These are phyloP conservation scores for Aphanomyces euteiches DNA, from an alignment of 352 stramenopile genomes.

Conservation along the genomic window DNA sequence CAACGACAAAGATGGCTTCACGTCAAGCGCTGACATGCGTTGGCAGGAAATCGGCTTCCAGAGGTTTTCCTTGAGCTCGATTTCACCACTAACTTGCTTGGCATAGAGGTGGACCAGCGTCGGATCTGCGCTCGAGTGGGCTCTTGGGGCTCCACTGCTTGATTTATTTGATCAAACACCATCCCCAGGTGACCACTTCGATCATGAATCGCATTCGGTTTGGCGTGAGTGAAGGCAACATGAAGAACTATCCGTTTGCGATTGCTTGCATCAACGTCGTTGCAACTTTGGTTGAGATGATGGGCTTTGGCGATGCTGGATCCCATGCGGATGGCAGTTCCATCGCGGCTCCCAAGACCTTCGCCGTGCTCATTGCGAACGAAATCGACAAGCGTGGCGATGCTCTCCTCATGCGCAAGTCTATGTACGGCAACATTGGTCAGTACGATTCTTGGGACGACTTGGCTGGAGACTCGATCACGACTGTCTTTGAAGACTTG, in stretches of 20 bases:
- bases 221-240: slow-evolving; percentile 80
- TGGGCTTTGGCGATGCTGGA: slow-evolving; percentile 73
- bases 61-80: slow-evolving; percentile 27
- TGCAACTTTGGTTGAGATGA: slow-evolving; percentile 61
- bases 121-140: slow-evolving; percentile 74
- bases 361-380: slow-evolving; percentile 62
- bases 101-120: slow-evolving; percentile 56
- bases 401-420: slow-evolving; percentile 15
- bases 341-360: slow-evolving; percentile 68
- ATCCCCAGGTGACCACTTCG: slow-evolving; percentile 49
- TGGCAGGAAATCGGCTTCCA: slow-evolving; percentile 85
- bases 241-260: slow-evolving; percentile 86
- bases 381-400: slow-evolving; percentile 33
- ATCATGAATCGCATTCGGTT: slow-evolving; percentile 72
- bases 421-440: slow-evolving; percentile 33
- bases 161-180: slow-evolving; percentile 75
- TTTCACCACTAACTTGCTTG: background rate
- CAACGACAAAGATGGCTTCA: slow-evolving; percentile 43
- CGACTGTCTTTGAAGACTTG: slow-evolving; percentile 82
- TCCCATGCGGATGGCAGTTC: slow-evolving; percentile 71
- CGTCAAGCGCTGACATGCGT: slow-evolving; percentile 63
- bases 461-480: slow-evolving; percentile 58
- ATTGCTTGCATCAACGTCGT: slow-evolving; percentile 85
- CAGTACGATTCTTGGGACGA: slow-evolving; percentile 71
- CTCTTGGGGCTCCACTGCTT: slow-evolving; percentile 81